Evolutionary conservation across 164 flowering plant species (phyloP).

Genomic region (Nymphaea colorata): DNA sequence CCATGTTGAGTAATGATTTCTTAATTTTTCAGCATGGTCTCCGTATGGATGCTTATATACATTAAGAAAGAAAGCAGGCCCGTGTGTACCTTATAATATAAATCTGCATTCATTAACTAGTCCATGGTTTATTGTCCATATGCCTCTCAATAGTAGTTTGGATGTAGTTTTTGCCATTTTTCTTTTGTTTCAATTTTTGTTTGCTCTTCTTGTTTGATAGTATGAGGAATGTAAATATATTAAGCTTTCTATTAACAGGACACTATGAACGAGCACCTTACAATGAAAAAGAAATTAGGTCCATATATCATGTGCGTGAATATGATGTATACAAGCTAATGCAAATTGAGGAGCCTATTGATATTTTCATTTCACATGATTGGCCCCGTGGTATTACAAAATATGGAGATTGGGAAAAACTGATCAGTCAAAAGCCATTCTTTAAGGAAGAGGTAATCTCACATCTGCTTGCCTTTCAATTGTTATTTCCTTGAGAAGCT

Average conservation of each 20-base stretch:
- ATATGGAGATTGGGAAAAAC: constrained; percentile 51
- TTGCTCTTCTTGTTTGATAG: too few species aligned
- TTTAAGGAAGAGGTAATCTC: constrained; percentile 68
- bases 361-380: constrained; percentile 94
- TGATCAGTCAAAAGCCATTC: constrained; percentile 53
- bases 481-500: too few species aligned
- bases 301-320: constrained; percentile 91
- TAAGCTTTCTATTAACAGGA: constrained; percentile 36
- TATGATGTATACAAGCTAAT: constrained; percentile 84
- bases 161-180: too few species aligned
- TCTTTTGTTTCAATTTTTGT: too few species aligned
- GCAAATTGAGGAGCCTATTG: constrained; percentile 79
- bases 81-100: too few species aligned
- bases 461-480: neutral
- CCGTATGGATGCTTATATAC: too few species aligned
- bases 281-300: constrained; percentile 59
- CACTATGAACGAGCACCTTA: constrained; percentile 92
- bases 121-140: too few species aligned
- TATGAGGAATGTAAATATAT: too few species aligned
- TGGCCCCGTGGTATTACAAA: constrained; percentile 97
- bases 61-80: too few species aligned
- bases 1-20: neutral
- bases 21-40: neutral
- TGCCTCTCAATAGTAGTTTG: too few species aligned
- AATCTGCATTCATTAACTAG: too few species aligned